Conservation (phyloP, 768 basidiomycete genomes). For the Suillus fuscotomentosus region DNA sequence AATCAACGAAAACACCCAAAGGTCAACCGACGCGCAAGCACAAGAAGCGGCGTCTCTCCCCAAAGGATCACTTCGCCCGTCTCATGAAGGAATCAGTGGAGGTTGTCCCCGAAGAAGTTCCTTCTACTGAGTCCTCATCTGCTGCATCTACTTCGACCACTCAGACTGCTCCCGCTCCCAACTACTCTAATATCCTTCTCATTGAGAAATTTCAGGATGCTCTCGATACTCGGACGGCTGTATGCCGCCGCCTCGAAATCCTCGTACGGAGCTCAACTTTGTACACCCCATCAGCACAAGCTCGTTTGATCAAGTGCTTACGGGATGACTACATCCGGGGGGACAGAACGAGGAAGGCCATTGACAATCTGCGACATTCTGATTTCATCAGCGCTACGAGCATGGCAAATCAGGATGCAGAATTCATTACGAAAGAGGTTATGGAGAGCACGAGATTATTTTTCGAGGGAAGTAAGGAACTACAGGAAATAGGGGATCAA, state of each 20-base stretch:
- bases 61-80: constrained; percentile 22
- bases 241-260: constrained; percentile 28
- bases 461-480: constrained; percentile 25
- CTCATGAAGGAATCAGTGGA: constrained; percentile 18
- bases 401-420: constrained; percentile 15
- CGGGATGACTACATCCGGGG: constrained; percentile 26
- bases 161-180: constrained; percentile 10
- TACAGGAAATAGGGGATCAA: constrained; percentile 23
- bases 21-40: constrained; percentile 21
- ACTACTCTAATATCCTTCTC: constrained; percentile 24
- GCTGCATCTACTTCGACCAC: constrained; percentile 6
- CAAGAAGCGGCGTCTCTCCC: constrained; percentile 22
- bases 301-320: constrained; percentile 18
- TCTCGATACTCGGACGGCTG: constrained; percentile 24
- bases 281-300: constrained; percentile 20
- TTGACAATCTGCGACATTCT: constrained; percentile 25
- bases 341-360: constrained; percentile 23
- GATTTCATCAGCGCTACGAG: constrained; percentile 22
- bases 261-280: constrained; percentile 22
- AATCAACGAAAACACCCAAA: constrained; percentile 5
- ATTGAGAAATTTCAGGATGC: constrained; percentile 28
- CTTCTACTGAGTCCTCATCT: constrained; percentile 6
- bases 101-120: constrained; percentile 1
- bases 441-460: constrained; percentile 24
- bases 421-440: constrained; percentile 21